These are phyloP conservation scores for Cyclaneusma minus DNA, from an alignment of 2,329 filamentous ascomycete species.

Conservation along the genomic window DNA sequence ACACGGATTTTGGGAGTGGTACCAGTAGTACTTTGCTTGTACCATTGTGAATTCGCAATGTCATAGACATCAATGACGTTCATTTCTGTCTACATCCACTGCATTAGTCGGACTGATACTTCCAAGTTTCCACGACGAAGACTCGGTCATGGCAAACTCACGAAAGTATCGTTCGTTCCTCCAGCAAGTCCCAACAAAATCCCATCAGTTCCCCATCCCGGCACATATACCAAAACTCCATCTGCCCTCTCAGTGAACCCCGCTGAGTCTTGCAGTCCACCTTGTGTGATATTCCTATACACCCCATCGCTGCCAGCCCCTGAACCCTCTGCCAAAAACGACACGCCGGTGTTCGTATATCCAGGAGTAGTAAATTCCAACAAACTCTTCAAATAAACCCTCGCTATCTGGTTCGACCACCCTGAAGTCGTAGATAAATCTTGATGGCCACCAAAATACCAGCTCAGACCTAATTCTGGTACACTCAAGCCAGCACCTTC, in stretches of 20 bases:
- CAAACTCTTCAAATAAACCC: constrained; percentile 59
- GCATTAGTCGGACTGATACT: constrained; percentile 3
- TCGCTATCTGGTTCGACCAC: constrained; percentile 48
- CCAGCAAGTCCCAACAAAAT: constrained; percentile 60
- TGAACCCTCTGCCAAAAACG: constrained; percentile 32
- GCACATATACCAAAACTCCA: constrained; percentile 56
- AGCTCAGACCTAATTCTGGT: constrained; percentile 53
- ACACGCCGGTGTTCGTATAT: constrained; percentile 45
- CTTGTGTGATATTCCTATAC: constrained; percentile 61
- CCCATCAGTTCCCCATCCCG: constrained; percentile 56
- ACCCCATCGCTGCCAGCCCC: constrained; percentile 45
- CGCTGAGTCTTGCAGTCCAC: constrained; percentile 47
- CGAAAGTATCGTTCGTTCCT: constrained; percentile 52
- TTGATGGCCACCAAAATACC: constrained; percentile 66
- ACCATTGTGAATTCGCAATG: constrained; percentile 56
- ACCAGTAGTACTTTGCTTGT: constrained; percentile 55
- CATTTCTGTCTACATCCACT: constrained; percentile 42
- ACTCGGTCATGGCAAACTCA: too few species aligned
- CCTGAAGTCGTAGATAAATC: constrained; percentile 40
- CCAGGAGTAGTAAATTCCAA: constrained; percentile 65
- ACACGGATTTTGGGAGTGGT: constrained; percentile 47
- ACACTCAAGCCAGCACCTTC: constrained; percentile 62
- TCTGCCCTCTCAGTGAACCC: constrained; percentile 63
- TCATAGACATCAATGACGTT: constrained; percentile 65
- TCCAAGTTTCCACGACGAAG: constrained; percentile 12